Conservation (phyloP, 2,329 filamentous ascomycete genomes). For the Monilinia vaccinii-corymbosi region DNA sequence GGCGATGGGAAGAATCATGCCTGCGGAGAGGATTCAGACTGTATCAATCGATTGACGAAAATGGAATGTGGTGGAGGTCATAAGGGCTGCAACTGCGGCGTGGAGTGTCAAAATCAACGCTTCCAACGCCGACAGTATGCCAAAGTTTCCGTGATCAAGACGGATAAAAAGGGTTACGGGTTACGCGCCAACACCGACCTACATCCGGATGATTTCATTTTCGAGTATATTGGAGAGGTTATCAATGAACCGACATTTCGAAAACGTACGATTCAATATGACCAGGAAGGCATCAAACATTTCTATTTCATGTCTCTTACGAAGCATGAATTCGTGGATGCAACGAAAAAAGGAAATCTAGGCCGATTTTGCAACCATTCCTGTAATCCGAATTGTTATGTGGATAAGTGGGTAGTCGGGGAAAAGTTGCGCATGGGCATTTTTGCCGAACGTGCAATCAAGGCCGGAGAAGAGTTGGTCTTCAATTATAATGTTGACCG, state of each 20-base stretch:
- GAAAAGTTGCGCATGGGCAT: conserved; percentile 98
- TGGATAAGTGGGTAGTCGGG: conserved; percentile 98
- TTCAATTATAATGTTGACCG: conserved; percentile 99
- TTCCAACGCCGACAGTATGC: conserved; percentile 89
- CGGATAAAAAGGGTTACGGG: conserved; percentile 94
- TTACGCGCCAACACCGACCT: conserved; percentile 73
- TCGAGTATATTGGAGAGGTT: conserved; percentile 96
- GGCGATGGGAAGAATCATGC: conserved; percentile 64
- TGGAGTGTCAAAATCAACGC: conserved; percentile 84
- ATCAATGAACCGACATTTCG: conserved; percentile 90
- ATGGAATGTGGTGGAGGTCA: conserved; percentile 76
- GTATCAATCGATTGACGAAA: conserved; percentile 96
- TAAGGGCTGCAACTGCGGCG: conserved; percentile 72
- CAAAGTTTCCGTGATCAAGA: conserved; percentile 89
- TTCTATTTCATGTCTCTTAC: conserved; percentile 99
- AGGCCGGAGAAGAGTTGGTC: conserved; percentile 85
- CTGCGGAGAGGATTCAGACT: conserved; percentile 93
- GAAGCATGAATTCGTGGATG: conserved; percentile 94
- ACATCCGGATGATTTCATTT: conserved; percentile 82
- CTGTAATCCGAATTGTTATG: conserved; percentile 97
- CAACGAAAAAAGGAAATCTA: conserved; percentile 91
- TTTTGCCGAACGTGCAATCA: conserved; percentile 78
- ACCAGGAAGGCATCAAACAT: conserved; percentile 94
- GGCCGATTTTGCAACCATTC: conserved; percentile 98
- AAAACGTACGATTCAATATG: conserved; percentile 84